Evolutionary conservation across 306 rosid species (phyloP).

Genomic region (Corylus americana): DNA sequence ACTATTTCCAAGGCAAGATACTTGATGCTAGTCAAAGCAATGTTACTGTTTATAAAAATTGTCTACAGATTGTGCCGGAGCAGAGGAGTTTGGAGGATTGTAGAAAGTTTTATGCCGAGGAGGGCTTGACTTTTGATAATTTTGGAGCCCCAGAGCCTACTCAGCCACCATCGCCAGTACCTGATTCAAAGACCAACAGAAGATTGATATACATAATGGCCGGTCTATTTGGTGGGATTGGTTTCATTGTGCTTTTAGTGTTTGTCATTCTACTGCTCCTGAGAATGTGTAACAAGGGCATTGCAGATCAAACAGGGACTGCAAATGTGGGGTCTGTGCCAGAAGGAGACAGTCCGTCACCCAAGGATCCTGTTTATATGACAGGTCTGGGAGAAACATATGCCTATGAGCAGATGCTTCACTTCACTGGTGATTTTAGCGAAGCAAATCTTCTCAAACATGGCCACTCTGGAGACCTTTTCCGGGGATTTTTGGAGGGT

Average conservation of each 20-base stretch:
- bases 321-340: conserved; percentile 52
- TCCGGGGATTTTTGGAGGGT: conserved; percentile 49
- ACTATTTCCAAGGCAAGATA: conserved; percentile 69
- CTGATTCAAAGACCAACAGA: conserved; percentile 34
- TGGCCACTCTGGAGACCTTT: conserved; percentile 92
- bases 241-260: conserved; percentile 56
- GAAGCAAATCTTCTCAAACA: conserved; percentile 71
- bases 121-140: conserved; percentile 39
- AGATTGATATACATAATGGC: conserved; percentile 58
- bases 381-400: conserved; percentile 62
- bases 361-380: conserved; percentile 44
- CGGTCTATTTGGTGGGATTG: conserved; percentile 80
- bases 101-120: conserved; percentile 50
- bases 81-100: conserved; percentile 64
- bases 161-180: not conserved
- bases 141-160: conserved; percentile 27
- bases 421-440: conserved; percentile 54
- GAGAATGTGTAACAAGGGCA: conserved; percentile 36
- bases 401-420: conserved; percentile 66
- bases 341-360: conserved; percentile 47
- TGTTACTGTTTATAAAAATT: conserved; percentile 55
- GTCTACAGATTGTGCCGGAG: conserved; percentile 45
- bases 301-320: conserved; percentile 41
- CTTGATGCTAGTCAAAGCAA: conserved; percentile 32
- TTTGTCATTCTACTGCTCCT: conserved; percentile 50